Percentiles rank a stretch among this genome's conserved stretches.
Evolutionary conservation across 2,329 filamentous ascomycete species (phyloP).

Genomic region (Cladosporium sp.): DNA sequence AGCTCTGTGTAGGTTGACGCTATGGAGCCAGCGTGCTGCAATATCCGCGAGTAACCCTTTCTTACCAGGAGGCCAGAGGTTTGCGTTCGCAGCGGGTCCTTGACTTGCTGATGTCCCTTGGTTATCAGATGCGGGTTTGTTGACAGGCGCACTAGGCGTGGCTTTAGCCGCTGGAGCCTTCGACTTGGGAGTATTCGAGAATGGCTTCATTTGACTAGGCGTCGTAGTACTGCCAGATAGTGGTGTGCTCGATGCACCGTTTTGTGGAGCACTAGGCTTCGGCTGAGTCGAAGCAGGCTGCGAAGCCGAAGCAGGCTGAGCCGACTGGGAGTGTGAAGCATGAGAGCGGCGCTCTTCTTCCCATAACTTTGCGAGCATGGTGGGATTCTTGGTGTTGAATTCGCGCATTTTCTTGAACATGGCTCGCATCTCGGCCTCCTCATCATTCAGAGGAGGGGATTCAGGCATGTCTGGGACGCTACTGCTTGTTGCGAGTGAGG

Average conservation of each 20-base stretch:
- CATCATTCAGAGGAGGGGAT: slow-evolving; percentile 29
- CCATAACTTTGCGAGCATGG: slow-evolving; percentile 52
- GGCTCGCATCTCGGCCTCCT: slow-evolving; percentile 49
- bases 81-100: slow-evolving; percentile 18
- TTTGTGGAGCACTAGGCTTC: background rate
- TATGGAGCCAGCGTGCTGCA: slow-evolving; percentile 47
- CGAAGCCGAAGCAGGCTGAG: slow-evolving; percentile 11
- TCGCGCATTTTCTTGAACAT: slow-evolving; percentile 58
- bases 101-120: background rate
- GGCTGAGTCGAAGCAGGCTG: background rate
- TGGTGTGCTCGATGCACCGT: background rate
- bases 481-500: slow-evolving; percentile 20
- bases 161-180: background rate
- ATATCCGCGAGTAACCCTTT: slow-evolving; percentile 48
- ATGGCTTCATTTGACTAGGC: background rate
- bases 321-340: slow-evolving; percentile 14
- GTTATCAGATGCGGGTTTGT: background rate
- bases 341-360: slow-evolving; percentile 48
- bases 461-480: background rate
- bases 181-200: background rate
- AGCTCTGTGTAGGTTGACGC: slow-evolving; percentile 40
- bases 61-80: slow-evolving; percentile 50
- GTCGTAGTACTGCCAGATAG: background rate
- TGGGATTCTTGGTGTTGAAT: slow-evolving; percentile 52
- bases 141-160: too few species aligned